A percentile compares a stretch with the other conserved stretches of the same genome.
phyloP scores from a whole-genome alignment of 768 basidiomycete species.

The Punctularia strigosozonata region DNA sequence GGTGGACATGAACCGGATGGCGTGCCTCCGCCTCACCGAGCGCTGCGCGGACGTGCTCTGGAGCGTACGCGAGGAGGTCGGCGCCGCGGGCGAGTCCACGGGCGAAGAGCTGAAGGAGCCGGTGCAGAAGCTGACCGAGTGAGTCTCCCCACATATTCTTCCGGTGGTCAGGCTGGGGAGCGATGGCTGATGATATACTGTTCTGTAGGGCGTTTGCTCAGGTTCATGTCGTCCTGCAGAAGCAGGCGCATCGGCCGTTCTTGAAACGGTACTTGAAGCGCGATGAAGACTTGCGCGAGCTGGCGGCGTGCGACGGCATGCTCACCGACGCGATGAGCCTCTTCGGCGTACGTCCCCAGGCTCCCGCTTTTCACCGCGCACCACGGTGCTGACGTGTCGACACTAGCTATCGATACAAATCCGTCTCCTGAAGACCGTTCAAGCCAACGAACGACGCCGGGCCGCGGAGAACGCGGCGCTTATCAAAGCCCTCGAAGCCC shows the following conservation, averaged over 20 bases:
- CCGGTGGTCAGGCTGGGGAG: conserved; percentile 1
- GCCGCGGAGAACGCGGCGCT: conserved; percentile 17
- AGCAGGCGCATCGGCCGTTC: conserved; percentile 57
- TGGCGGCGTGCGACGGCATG: conserved; percentile 37
- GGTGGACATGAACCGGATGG: conserved; percentile 55
- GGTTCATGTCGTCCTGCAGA: conserved; percentile 40
- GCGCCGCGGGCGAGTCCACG: conserved; percentile 42
- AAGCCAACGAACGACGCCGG: conserved; percentile 23
- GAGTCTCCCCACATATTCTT: conserved; percentile 14
- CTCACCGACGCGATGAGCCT: conserved; percentile 44
- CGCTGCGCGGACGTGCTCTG: conserved; percentile 59
- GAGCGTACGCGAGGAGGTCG: conserved; percentile 50
- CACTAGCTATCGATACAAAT: conserved; percentile 38
- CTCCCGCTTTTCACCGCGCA: background rate
- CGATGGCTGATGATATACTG: background rate
- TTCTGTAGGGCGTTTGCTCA: conserved; percentile 25
- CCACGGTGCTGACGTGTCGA: background rate
- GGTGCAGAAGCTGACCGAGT: conserved; percentile 38
- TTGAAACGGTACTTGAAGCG: conserved; percentile 69
- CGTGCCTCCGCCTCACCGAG: conserved; percentile 60
- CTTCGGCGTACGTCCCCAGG: conserved; percentile 32
- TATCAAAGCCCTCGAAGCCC: conserved; percentile 17
- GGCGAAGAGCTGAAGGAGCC: conserved; percentile 38
- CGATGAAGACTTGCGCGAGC: conserved; percentile 49
- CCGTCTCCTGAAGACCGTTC: conserved; percentile 40